phyloP scores from a whole-genome alignment of 106 monocot genomes.

The Apostasia ramifera region DNA sequence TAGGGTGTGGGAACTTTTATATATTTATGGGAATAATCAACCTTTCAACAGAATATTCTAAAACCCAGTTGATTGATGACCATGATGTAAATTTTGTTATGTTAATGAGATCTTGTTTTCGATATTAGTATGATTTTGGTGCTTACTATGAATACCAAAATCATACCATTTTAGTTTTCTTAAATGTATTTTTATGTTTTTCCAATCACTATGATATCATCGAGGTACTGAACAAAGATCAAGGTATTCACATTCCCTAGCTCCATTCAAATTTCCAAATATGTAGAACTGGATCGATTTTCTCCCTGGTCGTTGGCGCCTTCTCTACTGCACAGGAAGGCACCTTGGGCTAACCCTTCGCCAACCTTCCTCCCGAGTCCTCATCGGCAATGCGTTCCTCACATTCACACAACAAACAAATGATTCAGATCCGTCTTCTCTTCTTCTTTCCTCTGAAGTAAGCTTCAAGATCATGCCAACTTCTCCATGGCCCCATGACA shows the following conservation, averaged over 20 bases:
- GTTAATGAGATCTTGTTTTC: too few species aligned
- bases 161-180: too few species aligned
- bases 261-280: conserved; percentile 2
- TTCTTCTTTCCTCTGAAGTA: conserved; percentile 43
- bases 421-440: conserved; percentile 9
- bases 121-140: too few species aligned
- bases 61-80: too few species aligned
- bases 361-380: conserved; percentile 51
- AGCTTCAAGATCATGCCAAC: conserved; percentile 67
- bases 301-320: conserved; percentile 87
- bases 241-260: not conserved
- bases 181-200: too few species aligned
- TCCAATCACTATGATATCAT: too few species aligned
- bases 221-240: not conserved
- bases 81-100: too few species aligned
- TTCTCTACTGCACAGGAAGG: conserved; percentile 78
- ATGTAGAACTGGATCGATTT: conserved; percentile 62
- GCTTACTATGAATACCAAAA: too few species aligned
- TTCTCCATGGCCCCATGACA: conserved; percentile 79
- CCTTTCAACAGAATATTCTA: too few species aligned
- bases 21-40: too few species aligned
- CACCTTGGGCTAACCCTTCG: conserved; percentile 89
- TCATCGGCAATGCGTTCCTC: conserved; percentile 52
- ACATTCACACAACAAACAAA: conserved; percentile 29
- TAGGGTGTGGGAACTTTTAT: too few species aligned